Percentiles rank a stretch among this genome's conserved stretches.
Conservation (phyloP, 106 monocot genomes). For the Dendrobium officinale region DNA sequence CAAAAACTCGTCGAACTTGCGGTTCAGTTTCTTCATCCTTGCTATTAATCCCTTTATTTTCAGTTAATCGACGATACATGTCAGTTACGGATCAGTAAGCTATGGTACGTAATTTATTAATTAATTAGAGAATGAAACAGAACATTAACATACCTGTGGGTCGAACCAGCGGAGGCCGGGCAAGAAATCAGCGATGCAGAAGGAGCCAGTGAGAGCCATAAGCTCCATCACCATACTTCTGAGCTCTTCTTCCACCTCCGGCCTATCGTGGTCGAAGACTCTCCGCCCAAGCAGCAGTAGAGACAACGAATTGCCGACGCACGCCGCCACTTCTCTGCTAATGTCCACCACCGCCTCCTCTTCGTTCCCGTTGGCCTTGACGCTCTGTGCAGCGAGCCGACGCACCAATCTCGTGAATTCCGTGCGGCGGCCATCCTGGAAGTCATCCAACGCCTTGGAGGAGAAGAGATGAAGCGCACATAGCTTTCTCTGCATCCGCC, state of each 20-base stretch:
- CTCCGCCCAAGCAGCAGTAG: slow-evolving; percentile 26
- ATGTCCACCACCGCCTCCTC: slow-evolving; percentile 8
- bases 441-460: slow-evolving; percentile 39
- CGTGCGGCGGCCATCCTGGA: slow-evolving; percentile 19
- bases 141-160: slow-evolving; percentile 8
- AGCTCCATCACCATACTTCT: slow-evolving; percentile 50
- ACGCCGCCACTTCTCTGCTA: slow-evolving; percentile 21
- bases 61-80: no score
- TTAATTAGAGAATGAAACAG: no score
- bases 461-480: slow-evolving; percentile 41
- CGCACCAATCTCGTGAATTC: slow-evolving; percentile 20
- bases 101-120: no score
- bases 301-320: slow-evolving; percentile 40
- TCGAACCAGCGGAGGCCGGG: slow-evolving; percentile 36
- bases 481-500: slow-evolving; percentile 45
- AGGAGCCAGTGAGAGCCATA: slow-evolving; percentile 42
- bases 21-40: slow-evolving; percentile 43
- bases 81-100: no score
- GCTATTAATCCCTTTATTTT: slow-evolving; percentile 24
- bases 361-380: not conserved
- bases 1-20: slow-evolving; percentile 26
- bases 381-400: not conserved
- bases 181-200: slow-evolving; percentile 42
- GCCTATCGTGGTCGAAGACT: slow-evolving; percentile 26
- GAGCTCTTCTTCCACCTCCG: slow-evolving; percentile 33